Base-by-base conservation (phyloP, 352 stramenopile species). In the Lagenidium sp. region DNA sequence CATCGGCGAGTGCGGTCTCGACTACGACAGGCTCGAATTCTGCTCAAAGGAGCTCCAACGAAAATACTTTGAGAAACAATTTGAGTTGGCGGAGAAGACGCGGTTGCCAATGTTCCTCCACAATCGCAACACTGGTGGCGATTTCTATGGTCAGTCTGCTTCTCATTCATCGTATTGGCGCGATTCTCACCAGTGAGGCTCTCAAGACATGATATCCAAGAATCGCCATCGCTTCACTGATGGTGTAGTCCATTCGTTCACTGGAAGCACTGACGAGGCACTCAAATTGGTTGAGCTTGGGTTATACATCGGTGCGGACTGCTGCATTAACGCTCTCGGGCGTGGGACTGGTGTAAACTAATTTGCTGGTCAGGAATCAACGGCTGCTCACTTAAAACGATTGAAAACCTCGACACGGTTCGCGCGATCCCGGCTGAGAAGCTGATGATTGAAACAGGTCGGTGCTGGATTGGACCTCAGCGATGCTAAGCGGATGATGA, bases 1-100 rank as follows among this genome's bases (percentile, higher is more conserved):
- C 16, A 85, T 98, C 46, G 95, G 96, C 24, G 96, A 99, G 69
- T 98, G 90, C 50, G 96, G 95, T 32, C 64, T 98, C 31, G 95
- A 99, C 68, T 98, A 98, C 62, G 96, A 98, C 63, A 76, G 96
- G 16, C 68, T 98, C 19, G 68, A 98, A 53, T 99, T 98, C 51
- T 97, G 84, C 66, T 57, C 76, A 21, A 96, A 89, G 48, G 69
- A 81, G 36, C 81, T 77, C 40, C 94, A 99, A 63, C 56, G 80
- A 28, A 78, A 86, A 38, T 96, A 95, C 55, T 97, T 99, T 66
- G 62, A 93, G 50, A 75, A 80, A 36, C 95, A 99, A 47, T 86
- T 99, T 36, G 64, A 95, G 50, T 67, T 98, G 21, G 75, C 78
- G 6, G 68, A 89, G 39, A 29, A 56, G 42, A 85, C 70, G 13